phyloP scores from a whole-genome alignment of 2,329 filamentous ascomycete genomes.

The Colletotrichum tamarilloi region DNA sequence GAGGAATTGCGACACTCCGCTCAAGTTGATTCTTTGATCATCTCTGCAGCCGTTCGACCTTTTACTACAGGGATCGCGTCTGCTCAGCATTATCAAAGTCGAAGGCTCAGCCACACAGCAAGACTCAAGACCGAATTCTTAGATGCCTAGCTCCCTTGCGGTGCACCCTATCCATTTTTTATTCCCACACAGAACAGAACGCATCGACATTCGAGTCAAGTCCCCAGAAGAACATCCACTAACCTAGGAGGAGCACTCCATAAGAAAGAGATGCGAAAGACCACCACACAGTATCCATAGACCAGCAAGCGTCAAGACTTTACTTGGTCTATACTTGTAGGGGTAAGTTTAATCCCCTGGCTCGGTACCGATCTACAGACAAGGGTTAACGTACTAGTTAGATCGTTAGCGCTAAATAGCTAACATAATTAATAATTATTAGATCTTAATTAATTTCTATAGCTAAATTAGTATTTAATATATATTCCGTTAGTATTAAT shows the following conservation, averaged over 20 bases:
- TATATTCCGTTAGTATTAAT: too few relatives aligned
- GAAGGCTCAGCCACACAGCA: neutral
- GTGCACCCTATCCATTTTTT: neutral
- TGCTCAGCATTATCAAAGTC: neutral
- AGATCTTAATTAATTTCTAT: too few relatives aligned
- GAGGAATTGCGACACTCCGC: neutral
- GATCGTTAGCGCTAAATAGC: too few relatives aligned
- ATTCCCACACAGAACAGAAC: neutral
- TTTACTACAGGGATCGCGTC: neutral
- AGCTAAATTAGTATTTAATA: too few relatives aligned
- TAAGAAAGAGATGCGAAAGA: neutral
- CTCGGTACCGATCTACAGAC: too few relatives aligned
- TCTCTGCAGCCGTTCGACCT: neutral
- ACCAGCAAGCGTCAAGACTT: neutral
- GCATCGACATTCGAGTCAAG: constrained; percentile 25
- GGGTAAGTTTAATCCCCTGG: too few relatives aligned
- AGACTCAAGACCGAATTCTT: neutral
- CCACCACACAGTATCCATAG: neutral
- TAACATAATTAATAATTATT: too few relatives aligned
- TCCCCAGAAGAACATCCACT: constrained; percentile 20
- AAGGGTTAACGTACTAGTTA: too few relatives aligned
- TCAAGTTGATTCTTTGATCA: neutral
- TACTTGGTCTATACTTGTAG: too few relatives aligned
- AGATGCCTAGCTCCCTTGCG: neutral
- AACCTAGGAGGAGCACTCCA: neutral